A percentile compares a stretch with the other conserved stretches of the same genome.
These are phyloP conservation scores for Leccinum uliginosum DNA, from an alignment of 768 basidiomycete species.

Conservation along the genomic window DNA sequence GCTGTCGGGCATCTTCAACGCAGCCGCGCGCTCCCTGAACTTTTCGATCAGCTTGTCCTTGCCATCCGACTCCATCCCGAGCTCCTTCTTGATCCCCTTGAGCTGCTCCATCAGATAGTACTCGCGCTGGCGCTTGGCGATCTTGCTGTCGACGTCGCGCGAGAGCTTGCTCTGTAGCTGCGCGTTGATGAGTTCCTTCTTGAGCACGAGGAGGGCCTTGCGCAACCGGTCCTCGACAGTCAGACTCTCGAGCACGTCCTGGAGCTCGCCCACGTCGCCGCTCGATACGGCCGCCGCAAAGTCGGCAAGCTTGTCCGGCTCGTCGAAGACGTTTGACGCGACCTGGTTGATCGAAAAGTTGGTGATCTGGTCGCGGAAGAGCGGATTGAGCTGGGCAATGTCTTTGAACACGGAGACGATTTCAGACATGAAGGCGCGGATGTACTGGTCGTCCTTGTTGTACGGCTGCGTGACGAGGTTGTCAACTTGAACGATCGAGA, in stretches of 20 bases:
- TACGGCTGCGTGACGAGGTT: conserved; percentile 80
- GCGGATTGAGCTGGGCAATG: conserved; percentile 92
- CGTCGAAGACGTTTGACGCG: conserved; percentile 91
- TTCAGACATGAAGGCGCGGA: conserved; percentile 94
- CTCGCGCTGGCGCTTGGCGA: conserved; percentile 90
- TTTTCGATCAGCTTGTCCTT: conserved; percentile 93
- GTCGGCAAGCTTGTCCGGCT: conserved; percentile 95
- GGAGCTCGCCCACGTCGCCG: conserved; percentile 88
- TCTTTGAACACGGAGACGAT: conserved; percentile 98
- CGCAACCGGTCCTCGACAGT: conserved; percentile 84
- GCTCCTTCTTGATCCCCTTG: conserved; percentile 93
- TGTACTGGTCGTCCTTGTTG: conserved; percentile 91
- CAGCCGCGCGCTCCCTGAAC: conserved; percentile 80
- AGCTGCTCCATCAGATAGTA: conserved; percentile 97
- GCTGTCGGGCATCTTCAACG: conserved; percentile 81
- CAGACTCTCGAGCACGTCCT: conserved; percentile 87
- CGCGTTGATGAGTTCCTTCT: conserved; percentile 97
- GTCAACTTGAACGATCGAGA: conserved; percentile 86
- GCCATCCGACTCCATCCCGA: conserved; percentile 92
- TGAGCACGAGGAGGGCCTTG: conserved; percentile 87
- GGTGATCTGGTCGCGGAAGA: conserved; percentile 98
- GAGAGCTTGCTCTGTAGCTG: conserved; percentile 91
- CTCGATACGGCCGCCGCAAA: conserved; percentile 95
- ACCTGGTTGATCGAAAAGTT: conserved; percentile 93
- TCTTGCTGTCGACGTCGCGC: conserved; percentile 90